A percentile compares a stretch with the other conserved stretches of the same genome.
phyloP scores from a whole-genome alignment of 306 rosid genomes.

The Citrullus colocynthis region DNA sequence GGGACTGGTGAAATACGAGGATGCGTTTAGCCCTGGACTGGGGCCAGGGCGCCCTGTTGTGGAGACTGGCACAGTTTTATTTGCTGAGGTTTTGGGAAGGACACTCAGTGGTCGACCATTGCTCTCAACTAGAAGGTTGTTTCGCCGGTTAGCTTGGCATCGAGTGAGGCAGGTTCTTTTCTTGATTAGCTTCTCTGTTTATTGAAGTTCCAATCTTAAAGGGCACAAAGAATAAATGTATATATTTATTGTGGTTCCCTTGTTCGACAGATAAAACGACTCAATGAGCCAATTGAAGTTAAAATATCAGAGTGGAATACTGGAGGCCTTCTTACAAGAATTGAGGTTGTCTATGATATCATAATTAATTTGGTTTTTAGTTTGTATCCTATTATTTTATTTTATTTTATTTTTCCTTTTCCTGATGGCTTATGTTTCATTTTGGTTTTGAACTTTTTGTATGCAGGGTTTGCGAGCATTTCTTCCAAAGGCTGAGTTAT shows the following conservation, averaged over 20 bases:
- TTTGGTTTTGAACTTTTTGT: conserved; percentile 10
- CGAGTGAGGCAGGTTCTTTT: conserved; percentile 97
- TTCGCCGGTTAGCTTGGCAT: conserved; percentile 78
- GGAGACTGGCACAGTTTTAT: conserved; percentile 72
- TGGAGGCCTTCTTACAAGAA: conserved; percentile 81
- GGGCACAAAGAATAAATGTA: neutral
- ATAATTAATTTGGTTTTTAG: conserved; percentile 1
- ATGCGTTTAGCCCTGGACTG: conserved; percentile 35
- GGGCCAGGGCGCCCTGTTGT: conserved; percentile 58
- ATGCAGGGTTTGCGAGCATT: conserved; percentile 86
- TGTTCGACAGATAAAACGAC: conserved; percentile 64
- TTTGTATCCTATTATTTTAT: neutral
- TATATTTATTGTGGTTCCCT: neutral
- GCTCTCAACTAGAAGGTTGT: conserved; percentile 76
- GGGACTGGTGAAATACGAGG: conserved; percentile 70
- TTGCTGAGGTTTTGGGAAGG: conserved; percentile 94
- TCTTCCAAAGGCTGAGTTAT: conserved; percentile 75
- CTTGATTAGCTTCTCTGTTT: conserved; percentile 29
- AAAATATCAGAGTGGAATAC: conserved; percentile 88
- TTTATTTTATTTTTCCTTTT: neutral
- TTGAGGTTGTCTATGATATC: conserved; percentile 46
- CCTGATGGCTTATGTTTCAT: neutral
- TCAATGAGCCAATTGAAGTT: conserved; percentile 69
- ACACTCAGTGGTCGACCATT: conserved; percentile 88
- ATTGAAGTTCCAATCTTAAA: neutral